These are phyloP conservation scores for Penicillium nordicum DNA, from an alignment of 2,329 filamentous ascomycete genomes.

Conservation along the genomic window DNA sequence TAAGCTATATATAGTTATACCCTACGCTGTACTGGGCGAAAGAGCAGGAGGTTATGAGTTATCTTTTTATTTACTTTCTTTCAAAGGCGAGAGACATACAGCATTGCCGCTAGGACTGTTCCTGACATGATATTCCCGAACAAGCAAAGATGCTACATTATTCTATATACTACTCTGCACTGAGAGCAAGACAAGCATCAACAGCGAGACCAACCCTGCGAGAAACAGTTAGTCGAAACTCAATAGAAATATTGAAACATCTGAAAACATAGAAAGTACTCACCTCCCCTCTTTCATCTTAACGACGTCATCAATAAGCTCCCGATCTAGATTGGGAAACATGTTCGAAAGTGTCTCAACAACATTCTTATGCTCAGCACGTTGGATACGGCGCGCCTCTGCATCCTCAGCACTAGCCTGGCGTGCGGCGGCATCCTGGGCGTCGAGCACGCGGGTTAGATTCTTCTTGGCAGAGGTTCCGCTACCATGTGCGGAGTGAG, in stretches of 20 bases:
- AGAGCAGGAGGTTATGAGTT: background rate
- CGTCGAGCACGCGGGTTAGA: conserved; percentile 53
- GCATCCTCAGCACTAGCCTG: conserved; percentile 89
- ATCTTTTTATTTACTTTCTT: background rate
- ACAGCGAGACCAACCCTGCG: conserved; percentile 76
- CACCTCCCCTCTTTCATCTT: conserved; percentile 91
- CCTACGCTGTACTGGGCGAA: background rate
- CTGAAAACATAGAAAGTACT: conserved; percentile 38
- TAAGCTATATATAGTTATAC: background rate
- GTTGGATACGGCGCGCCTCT: conserved; percentile 77
- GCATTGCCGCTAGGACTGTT: background rate
- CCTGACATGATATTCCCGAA: background rate
- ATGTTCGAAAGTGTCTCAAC: conserved; percentile 93
- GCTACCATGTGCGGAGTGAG: conserved; percentile 11
- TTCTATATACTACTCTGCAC: conserved; percentile 38
- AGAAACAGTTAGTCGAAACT: conserved; percentile 12
- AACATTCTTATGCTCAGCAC: conserved; percentile 81
- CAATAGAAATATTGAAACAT: background rate
- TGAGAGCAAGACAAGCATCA: conserved; percentile 75
- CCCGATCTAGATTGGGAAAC: conserved; percentile 92
- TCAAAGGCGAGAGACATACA: background rate
- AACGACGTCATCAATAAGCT: conserved; percentile 95
- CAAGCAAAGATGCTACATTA: conserved; percentile 4
- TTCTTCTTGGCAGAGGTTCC: conserved; percentile 24
- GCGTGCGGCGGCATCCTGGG: conserved; percentile 82